A percentile compares a stretch with the other conserved stretches of the same genome.
Evolutionary conservation across 2,329 filamentous ascomycete species (phyloP).

Genomic region (Arachnomyces sp.): DNA sequence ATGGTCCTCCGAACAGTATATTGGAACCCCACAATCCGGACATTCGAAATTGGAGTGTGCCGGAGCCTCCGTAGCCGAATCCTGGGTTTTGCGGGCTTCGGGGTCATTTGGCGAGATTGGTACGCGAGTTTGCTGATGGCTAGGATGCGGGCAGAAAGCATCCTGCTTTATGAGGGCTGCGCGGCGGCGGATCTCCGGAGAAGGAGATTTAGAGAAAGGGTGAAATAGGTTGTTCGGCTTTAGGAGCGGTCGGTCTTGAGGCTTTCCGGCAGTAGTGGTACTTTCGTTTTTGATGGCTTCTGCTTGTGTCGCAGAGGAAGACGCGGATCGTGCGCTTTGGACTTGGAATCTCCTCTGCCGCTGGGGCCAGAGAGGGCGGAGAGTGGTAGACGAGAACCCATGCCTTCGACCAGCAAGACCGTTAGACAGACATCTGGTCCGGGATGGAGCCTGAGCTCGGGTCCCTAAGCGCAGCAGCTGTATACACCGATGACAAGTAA

Average conservation of each 20-base stretch:
- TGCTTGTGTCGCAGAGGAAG: conserved; percentile 2
- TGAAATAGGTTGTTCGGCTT: conserved; percentile 83
- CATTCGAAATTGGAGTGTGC: conserved; percentile 89
- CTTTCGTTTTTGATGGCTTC: conserved; percentile 20
- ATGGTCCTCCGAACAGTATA: conserved; percentile 89
- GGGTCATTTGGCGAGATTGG: conserved; percentile 58
- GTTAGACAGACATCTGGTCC: too few species aligned
- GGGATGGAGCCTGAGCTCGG: conserved; percentile 15
- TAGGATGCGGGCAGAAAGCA: conserved; percentile 85
- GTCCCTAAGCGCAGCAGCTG: conserved; percentile 27
- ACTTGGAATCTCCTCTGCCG: background rate
- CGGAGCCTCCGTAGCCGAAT: conserved; percentile 45
- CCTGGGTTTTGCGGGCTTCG: conserved; percentile 50
- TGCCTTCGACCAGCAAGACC: too few species aligned
- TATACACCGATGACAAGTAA: conserved; percentile 34
- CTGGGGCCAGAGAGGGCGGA: background rate
- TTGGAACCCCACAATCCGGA: conserved; percentile 87
- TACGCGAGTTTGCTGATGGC: conserved; percentile 68
- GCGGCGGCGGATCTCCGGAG: conserved; percentile 76
- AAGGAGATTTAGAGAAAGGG: conserved; percentile 79
- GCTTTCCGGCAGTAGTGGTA: conserved; percentile 17
- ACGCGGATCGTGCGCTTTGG: background rate
- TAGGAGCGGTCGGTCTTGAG: conserved; percentile 41
- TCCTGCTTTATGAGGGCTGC: conserved; percentile 89
- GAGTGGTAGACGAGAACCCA: background rate